phyloP scores from a whole-genome alignment of 1,284 basidiomycete species.

The Flammula alnicola region DNA sequence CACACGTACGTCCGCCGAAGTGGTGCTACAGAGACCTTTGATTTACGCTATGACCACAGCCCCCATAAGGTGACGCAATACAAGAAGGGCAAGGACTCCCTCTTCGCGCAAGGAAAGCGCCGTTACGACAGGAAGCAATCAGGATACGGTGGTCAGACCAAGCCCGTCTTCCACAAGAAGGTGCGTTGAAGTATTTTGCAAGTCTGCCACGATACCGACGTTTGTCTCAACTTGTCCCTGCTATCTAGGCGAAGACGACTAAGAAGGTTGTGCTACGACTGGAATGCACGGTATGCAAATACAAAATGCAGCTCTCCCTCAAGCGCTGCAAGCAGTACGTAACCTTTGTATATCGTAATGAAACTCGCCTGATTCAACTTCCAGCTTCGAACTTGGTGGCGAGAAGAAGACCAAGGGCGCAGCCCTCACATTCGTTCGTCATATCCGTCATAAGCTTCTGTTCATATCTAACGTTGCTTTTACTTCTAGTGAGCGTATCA shows the following conservation, averaged over 20 bases:
- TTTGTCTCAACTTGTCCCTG: background rate
- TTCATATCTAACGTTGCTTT: background rate
- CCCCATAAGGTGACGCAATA: constrained; percentile 98
- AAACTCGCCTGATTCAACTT: constrained; percentile 12
- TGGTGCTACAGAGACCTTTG: background rate
- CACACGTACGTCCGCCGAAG: constrained; percentile 73
- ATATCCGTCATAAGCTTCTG: background rate
- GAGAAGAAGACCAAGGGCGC: constrained; percentile 99
- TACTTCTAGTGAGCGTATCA: constrained; percentile 40
- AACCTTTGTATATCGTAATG: background rate
- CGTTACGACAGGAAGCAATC: constrained; percentile 99
- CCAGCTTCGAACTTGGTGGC: constrained; percentile 97
- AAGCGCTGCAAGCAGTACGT: constrained; percentile 99
- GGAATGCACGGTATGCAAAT: constrained; percentile 99
- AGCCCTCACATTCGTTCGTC: constrained; percentile 87
- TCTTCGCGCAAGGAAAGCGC: constrained; percentile 98
- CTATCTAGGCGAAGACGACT: constrained; percentile 85
- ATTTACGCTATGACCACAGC: constrained; percentile 40
- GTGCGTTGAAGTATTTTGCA: constrained; percentile 43
- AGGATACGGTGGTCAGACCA: constrained; percentile 99
- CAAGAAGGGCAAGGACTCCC: constrained; percentile 98
- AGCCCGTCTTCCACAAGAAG: constrained; percentile 99
- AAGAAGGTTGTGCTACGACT: constrained; percentile 99
- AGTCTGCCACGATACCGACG: background rate
- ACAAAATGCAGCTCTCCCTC: constrained; percentile 94